phyloP scores from a whole-genome alignment of 257 asterid species.

The Solanum chmielewskii region DNA sequence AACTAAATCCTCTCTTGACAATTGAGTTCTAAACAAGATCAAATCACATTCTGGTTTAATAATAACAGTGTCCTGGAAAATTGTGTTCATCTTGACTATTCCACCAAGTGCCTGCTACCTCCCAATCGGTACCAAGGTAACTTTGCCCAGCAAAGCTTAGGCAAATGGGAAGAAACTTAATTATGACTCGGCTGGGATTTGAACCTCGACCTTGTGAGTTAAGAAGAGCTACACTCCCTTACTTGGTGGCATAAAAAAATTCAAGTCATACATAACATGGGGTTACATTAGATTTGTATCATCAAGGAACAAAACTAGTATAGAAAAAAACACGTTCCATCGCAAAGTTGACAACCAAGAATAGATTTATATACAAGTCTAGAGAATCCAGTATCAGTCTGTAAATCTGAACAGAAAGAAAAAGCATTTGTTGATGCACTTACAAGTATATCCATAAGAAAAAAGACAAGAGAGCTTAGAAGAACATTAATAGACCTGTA shows the following conservation, averaged over 20 bases:
- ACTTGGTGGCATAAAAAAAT: background rate
- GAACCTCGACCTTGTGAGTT: background rate
- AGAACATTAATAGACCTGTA: slow-evolving; percentile 43
- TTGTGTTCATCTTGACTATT: background rate
- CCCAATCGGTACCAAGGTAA: background rate
- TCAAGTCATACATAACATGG: background rate
- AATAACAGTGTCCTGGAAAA: background rate
- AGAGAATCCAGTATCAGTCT: background rate
- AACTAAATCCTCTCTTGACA: background rate
- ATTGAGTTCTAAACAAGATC: background rate
- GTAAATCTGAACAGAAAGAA: background rate
- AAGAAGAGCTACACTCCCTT: background rate
- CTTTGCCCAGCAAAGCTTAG: background rate
- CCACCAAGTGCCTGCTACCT: background rate
- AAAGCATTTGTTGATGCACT: slow-evolving; percentile 2
- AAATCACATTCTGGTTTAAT: background rate
- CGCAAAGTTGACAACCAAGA: background rate
- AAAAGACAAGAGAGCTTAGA: background rate
- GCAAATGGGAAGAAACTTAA: background rate
- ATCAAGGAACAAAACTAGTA: background rate
- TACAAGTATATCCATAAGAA: slow-evolving; percentile 7
- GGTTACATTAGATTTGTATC: background rate
- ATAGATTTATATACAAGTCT: background rate
- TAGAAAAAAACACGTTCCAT: background rate
- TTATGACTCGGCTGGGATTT: background rate